Evolutionary conservation across 129 eudicot genomes (phyloP), one percentile per base, ranked within the genome.

Genomic region (Solidago caesia): DNA sequence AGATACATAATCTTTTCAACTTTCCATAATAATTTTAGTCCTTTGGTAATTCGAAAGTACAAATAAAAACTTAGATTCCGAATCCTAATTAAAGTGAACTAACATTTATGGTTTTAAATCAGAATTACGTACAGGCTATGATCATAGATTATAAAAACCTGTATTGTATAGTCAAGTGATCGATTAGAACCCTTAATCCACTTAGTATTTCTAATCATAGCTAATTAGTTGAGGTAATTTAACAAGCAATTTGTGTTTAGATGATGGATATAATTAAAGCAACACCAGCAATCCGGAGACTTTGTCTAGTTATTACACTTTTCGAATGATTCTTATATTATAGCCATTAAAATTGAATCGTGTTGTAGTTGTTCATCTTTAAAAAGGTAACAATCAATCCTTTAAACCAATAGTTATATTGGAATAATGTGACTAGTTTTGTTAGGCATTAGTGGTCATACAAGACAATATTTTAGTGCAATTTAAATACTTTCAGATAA

Each of bases 401-500:
- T 64, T 51, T 15, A 52, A 65, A 52, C 51, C 79, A 64, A 44
- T 45, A 25, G 79, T 66, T 75, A 43, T 21, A 48, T 46, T 46
- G 12, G 7, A 68, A 77, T 68, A 61, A 68, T 15, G 45, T 61
- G 69, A 68, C 75, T 58, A 77, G 56, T 39, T 29, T 69, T 62
- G 63, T 26, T 68, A 65, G 42, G 47, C 47, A 39, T 65, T 60
- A 61, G 64, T 13, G 51, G 6, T 42, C 66, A 43, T 62, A 27
- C 65, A 47, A 77, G 53, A 47, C 47, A 70, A 70, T 48, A 12
- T 41, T 49, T 10, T 58, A n/a, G 21, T 21, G 10, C 11, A 43
- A 26, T 11, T 52, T 33, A 21, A 1, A n/a, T 65, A 25, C 43
- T 25, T 49, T 42, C 41, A 14, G 8, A 13, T 16, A 39, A 69